Base-by-base conservation (phyloP, 1,139 yeast species). In the Scheffersomyces lignicola region DNA sequence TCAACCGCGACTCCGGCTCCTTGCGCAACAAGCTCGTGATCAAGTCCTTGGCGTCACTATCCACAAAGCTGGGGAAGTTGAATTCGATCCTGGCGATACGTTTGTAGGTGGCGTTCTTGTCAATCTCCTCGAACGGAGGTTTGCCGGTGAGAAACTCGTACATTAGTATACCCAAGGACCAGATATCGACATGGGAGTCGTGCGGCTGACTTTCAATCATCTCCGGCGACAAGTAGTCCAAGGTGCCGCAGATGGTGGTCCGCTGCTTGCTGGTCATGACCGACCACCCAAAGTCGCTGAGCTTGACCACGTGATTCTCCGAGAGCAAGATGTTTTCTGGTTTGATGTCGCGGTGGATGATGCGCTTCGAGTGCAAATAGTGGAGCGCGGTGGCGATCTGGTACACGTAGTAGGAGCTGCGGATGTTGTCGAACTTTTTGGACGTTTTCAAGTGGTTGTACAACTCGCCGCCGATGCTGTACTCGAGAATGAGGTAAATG, bases 201-300 rank as follows among this genome's bases (percentile, higher is more conserved):
- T 92, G 95, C 23, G 80, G 84, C 48, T 77, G 78, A 2, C 86
- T 81, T 47, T 84, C 95, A 10, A 92, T 87, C 87, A 92, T 84
- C 62, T 92, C 98, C 3, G 98, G 98, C 0, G 98, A 95, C 12
- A 92, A 62, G 52, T 92, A 92, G 58, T 92, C 98, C 26, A 92
- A 68, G 0, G 98, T 92, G 0, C 98, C 98, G 60, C 98, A 92
- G 64, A 92, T 77, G 0, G 98, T 92, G 13, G 80, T 72, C 48
- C 97, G 65, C 43, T 80, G 58, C 11, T 45, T 46, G 78, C 75
- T 43, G 21, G 26, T 33, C 11, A 23, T 11, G 1, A 90, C 95
- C 39, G 96, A 85, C 97, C 97, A 92, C 9, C 98, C 98, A 59
- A 92, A 92, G 60, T 92, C 98, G 29, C 96, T 84, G 29, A 92